Conservation (phyloP, 208 protist species). For the Leishmania aethiopica region DNA sequence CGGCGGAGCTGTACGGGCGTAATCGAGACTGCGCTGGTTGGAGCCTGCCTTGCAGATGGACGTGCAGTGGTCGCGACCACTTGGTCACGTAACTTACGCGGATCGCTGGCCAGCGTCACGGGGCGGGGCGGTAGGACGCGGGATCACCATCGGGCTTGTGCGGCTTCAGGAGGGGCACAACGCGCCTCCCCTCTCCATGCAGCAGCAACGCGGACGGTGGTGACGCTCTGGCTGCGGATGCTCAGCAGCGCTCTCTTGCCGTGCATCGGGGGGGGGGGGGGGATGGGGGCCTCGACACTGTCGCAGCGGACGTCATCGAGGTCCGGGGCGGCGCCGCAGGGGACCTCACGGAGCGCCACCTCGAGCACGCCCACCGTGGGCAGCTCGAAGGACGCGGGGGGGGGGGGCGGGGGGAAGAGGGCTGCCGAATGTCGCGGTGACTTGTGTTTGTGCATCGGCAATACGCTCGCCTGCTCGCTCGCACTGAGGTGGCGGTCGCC, state of each 20-base stretch:
- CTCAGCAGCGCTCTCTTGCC: neutral
- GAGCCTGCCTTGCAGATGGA: neutral
- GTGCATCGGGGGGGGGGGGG: neutral
- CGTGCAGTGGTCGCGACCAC: neutral
- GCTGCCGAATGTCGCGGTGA: neutral
- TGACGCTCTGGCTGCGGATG: neutral
- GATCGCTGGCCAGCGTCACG: neutral
- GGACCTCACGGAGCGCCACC: neutral
- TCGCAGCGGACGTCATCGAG: neutral
- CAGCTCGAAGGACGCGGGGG: neutral
- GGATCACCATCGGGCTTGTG: neutral
- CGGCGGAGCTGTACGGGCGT: no score
- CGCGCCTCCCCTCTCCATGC: neutral
- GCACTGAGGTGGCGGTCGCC: neutral
- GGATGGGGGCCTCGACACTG: neutral
- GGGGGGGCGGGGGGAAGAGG: neutral
- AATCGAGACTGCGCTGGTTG: neutral
- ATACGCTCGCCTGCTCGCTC: neutral
- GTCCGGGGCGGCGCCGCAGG: no score
- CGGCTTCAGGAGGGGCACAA: neutral
- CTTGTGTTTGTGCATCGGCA: neutral
- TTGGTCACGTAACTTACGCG: neutral
- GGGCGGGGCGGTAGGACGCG: neutral
- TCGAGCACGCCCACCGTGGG: neutral
- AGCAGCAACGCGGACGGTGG: neutral